These are phyloP conservation scores for Schrenkiella parvula DNA, from an alignment of 345 rosid species.

Conservation along the genomic window DNA sequence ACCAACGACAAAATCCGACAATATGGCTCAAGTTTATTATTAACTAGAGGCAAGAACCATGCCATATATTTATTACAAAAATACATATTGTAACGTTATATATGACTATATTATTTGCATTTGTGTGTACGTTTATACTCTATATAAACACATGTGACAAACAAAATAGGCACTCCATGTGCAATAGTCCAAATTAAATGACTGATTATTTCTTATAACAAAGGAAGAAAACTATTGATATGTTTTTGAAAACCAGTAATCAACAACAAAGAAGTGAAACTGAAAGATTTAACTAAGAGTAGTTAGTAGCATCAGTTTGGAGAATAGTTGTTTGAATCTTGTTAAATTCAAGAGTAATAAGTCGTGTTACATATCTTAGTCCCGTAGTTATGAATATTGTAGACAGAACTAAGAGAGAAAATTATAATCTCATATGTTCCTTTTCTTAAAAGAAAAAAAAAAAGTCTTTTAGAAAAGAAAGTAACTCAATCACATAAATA, in stretches of 20 bases:
- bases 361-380: background rate
- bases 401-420: background rate
- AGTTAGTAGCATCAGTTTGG: background rate
- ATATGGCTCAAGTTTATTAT: background rate
- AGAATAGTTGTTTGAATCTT: background rate
- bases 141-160: background rate
- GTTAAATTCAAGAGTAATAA: background rate
- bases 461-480: background rate
- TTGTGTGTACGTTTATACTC: background rate
- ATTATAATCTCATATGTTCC: background rate
- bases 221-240: background rate
- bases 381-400: background rate
- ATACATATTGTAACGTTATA: background rate
- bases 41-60: background rate
- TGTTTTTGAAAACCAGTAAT: background rate
- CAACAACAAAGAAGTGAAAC: background rate
- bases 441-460: background rate
- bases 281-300: background rate
- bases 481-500: background rate
- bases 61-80: background rate
- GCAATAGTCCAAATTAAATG: background rate
- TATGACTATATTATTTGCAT: background rate
- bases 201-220: background rate
- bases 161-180: background rate
- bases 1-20: background rate